Conservation (phyloP, 805 yeast species). For the Novakomyces olei region DNA sequence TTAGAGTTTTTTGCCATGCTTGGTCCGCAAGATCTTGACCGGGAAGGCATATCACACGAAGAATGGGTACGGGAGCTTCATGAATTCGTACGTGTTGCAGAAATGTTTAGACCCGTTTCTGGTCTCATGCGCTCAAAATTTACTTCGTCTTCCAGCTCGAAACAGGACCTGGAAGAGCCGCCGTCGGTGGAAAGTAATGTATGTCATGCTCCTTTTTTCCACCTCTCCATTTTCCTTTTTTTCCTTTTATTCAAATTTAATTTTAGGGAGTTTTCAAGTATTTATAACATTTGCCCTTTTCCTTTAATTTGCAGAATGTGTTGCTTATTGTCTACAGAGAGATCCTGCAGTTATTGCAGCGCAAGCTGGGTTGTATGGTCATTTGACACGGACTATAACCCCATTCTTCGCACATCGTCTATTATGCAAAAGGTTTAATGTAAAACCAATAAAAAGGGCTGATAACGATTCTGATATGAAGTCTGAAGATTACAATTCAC, state of each 20-base stretch:
- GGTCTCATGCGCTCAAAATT: constrained; percentile 9
- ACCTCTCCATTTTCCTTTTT: no score
- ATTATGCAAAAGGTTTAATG: constrained; percentile 13
- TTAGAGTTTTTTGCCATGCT: neutral
- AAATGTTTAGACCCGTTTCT: constrained; percentile 11
- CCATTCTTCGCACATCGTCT: constrained; percentile 11
- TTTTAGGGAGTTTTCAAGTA: neutral
- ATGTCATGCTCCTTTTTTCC: no score
- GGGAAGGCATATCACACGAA: neutral
- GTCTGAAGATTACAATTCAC: no score
- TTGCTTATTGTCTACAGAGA: neutral
- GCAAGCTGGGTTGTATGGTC: constrained; percentile 10
- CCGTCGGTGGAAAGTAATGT: no score
- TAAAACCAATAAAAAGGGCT: no score
- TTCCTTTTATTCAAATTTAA: neutral
- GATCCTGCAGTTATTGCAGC: constrained; percentile 10
- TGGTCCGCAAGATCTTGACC: neutral
- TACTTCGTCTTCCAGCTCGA: neutral
- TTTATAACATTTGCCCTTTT: neutral
- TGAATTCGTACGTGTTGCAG: constrained; percentile 13
- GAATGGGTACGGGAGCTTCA: constrained; percentile 9
- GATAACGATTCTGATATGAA: no score
- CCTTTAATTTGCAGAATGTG: neutral
- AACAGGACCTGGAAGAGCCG: no score
- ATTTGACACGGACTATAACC: constrained; percentile 8